phyloP scores from a whole-genome alignment of 441 rosid genomes.

The Populus tomentosa region DNA sequence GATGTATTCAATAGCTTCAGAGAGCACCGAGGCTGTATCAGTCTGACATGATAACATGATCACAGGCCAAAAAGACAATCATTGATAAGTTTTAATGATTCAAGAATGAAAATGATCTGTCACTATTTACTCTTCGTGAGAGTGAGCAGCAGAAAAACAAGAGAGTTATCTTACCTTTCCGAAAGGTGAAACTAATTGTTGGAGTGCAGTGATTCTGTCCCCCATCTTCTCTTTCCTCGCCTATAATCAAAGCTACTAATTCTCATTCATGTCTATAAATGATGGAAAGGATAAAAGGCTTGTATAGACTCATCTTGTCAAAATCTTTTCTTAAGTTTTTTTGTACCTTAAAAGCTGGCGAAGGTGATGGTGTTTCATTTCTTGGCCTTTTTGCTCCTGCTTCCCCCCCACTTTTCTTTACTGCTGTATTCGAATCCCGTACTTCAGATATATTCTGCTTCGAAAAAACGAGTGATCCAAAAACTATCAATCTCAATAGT shows the following conservation, averaged over 20 bases:
- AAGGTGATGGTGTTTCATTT: conserved; percentile 74
- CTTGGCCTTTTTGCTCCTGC: conserved; percentile 63
- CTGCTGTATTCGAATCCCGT: conserved; percentile 45
- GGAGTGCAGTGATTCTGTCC: conserved; percentile 99
- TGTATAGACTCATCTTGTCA: conserved; percentile 13
- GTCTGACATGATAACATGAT: conserved; percentile 59
- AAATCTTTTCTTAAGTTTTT: conserved; percentile 13
- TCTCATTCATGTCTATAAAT: conserved; percentile 14
- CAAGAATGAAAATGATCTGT: conserved; percentile 20
- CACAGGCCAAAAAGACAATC: conserved; percentile 13
- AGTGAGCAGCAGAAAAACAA: conserved; percentile 17
- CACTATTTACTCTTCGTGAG: conserved; percentile 24
- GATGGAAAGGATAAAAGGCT: neutral
- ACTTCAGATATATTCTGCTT: conserved; percentile 46
- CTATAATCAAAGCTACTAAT: conserved; percentile 41
- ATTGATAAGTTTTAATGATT: conserved; percentile 13
- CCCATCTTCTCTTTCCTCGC: conserved; percentile 99
- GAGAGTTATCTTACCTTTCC: conserved; percentile 72
- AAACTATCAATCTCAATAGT: neutral
- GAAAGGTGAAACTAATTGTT: conserved; percentile 99
- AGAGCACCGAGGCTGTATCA: conserved; percentile 97
- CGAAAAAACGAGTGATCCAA: conserved; percentile 3
- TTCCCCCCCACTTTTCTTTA: conserved; percentile 68
- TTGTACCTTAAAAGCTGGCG: conserved; percentile 90
- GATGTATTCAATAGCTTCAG: conserved; percentile 95